Percentiles rank a stretch among this genome's conserved stretches.
Conservation (phyloP, 208 protist species). For the Acanthamoeba healyi region DNA sequence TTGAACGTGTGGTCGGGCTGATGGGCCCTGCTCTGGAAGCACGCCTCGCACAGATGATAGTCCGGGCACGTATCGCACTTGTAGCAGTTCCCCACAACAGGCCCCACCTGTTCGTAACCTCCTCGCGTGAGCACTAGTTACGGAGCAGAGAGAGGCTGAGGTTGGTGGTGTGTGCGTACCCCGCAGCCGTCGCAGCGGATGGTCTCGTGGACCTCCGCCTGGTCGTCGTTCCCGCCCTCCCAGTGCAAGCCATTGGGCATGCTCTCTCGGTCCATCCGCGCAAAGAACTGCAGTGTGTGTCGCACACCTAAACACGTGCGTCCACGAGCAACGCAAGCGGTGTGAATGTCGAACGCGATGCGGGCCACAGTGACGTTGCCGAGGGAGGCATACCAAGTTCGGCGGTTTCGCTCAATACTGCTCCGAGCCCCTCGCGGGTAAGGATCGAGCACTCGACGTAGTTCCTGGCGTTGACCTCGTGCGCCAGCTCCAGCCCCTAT, state of each 20-base stretch:
- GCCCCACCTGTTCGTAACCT: slow-evolving; percentile 52
- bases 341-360: no score
- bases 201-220: slow-evolving; percentile 20
- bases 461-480: background rate
- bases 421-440: background rate
- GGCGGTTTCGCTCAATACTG: background rate
- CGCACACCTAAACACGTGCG: background rate
- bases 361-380: background rate
- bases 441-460: slow-evolving; percentile 44
- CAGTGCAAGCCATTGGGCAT: background rate
- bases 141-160: background rate
- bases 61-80: slow-evolving; percentile 25
- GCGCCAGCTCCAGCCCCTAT: background rate
- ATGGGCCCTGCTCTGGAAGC: background rate
- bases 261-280: background rate
- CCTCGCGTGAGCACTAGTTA: no score
- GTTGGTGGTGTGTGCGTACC: background rate
- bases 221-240: background rate
- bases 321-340: no score
- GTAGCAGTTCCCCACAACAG: slow-evolving; percentile 33
- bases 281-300: slow-evolving; percentile 52
- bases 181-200: slow-evolving; percentile 18
- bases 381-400: background rate
- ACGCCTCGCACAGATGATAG: slow-evolving; percentile 40
- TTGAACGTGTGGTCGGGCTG: slow-evolving; percentile 1